Percentiles rank a stretch among this genome's conserved stretches.
Conservation (phyloP, 1,139 yeast genomes). For the Diutina catenulata region DNA sequence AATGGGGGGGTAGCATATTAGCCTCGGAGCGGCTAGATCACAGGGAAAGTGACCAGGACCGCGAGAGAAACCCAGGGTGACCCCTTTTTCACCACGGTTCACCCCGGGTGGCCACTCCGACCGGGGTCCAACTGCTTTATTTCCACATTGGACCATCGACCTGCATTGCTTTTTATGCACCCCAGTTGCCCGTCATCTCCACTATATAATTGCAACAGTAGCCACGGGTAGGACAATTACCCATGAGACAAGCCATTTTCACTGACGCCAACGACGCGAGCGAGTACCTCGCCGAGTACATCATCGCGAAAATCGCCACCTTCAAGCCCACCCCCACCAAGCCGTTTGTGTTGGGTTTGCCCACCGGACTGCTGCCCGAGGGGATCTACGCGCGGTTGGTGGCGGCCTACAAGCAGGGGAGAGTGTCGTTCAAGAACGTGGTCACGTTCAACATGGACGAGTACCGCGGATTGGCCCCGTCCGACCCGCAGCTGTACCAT, state of each 20-base stretch:
- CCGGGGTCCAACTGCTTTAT: too few relatives aligned
- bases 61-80: too few relatives aligned
- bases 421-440: conserved; percentile 40
- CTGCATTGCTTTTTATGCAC: too few relatives aligned
- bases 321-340: conserved; percentile 34
- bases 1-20: too few relatives aligned
- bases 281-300: conserved; percentile 36
- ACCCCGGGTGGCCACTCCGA: too few relatives aligned
- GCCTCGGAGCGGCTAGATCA: too few relatives aligned
- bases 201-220: too few relatives aligned
- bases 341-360: conserved; percentile 52
- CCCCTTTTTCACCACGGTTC: too few relatives aligned
- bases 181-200: too few relatives aligned
- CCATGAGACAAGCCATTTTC: conserved; percentile 31
- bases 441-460: conserved; percentile 58
- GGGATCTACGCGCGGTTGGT: conserved; percentile 41
- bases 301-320: conserved; percentile 30
- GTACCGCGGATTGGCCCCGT: conserved; percentile 38
- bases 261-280: conserved; percentile 34
- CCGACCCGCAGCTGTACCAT: conserved; percentile 44
- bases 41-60: too few relatives aligned
- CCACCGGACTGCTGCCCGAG: conserved; percentile 59
- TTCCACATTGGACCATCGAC: too few relatives aligned
- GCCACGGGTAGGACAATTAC: too few relatives aligned
- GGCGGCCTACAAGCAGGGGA: conserved; percentile 31